These are phyloP conservation scores for Malus sieversii DNA, from an alignment of 306 rosid genomes.

Conservation along the genomic window DNA sequence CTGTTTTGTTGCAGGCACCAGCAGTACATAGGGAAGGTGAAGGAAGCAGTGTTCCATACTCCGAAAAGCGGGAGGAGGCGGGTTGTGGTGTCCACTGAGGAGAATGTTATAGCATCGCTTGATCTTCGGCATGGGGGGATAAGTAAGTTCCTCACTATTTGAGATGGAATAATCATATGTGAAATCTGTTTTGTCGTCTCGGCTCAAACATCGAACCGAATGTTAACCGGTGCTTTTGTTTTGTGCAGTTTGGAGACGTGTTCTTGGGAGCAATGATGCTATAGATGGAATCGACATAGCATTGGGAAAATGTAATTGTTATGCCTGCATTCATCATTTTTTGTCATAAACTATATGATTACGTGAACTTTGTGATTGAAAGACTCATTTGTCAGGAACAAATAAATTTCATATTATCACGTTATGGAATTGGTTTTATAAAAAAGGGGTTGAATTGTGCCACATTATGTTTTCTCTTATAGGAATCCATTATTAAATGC, in stretches of 20 bases:
- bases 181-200: neutral
- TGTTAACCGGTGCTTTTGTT: constrained; percentile 29
- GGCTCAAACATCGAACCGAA: neutral
- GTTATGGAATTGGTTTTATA: neutral
- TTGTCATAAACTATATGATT: neutral
- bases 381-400: neutral
- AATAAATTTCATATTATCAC: neutral
- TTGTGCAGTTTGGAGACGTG: constrained; percentile 96
- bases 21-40: constrained; percentile 85
- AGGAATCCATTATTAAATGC: neutral
- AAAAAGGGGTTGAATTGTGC: neutral
- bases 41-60: constrained; percentile 83
- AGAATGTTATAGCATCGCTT: constrained; percentile 92
- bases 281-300: constrained; percentile 73
- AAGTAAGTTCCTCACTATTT: constrained; percentile 38
- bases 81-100: constrained; percentile 89
- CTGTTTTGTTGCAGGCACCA: constrained; percentile 61
- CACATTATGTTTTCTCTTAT: neutral
- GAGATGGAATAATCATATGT: neutral
- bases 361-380: neutral
- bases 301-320: constrained; percentile 75
- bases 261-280: constrained; percentile 64
- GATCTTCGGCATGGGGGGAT: constrained; percentile 98
- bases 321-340: constrained; percentile 1
- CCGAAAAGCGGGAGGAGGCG: constrained; percentile 87